A percentile compares a stretch with the other conserved stretches of the same genome.
phyloP scores from a whole-genome alignment of 2,329 filamentous ascomycete species.

The Calonectria crousiana region DNA sequence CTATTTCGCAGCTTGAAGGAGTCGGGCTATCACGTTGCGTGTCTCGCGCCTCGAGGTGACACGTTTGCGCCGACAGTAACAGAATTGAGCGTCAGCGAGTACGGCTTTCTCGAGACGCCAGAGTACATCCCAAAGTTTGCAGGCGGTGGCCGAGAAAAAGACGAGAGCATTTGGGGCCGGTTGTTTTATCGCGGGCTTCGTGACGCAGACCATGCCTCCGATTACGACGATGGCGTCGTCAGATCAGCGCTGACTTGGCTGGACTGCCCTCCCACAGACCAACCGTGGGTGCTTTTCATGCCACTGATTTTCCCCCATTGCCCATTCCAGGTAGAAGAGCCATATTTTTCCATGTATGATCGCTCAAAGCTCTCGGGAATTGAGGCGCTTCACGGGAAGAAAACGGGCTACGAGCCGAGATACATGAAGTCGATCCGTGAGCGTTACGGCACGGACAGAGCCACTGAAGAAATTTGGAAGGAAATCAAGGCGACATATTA shows the following conservation, averaged over 20 bases:
- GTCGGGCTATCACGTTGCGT: slow-evolving; percentile 60
- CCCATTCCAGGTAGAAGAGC: slow-evolving; percentile 62
- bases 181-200: slow-evolving; percentile 57
- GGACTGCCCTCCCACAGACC: slow-evolving; percentile 53
- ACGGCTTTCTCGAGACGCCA: slow-evolving; percentile 56
- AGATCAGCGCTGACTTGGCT: slow-evolving; percentile 57
- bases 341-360: slow-evolving; percentile 61
- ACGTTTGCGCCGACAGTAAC: slow-evolving; percentile 58
- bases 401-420: slow-evolving; percentile 57
- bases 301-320: slow-evolving; percentile 59
- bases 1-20: slow-evolving; percentile 58
- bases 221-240: slow-evolving; percentile 60
- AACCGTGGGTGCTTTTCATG: slow-evolving; percentile 58
- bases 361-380: slow-evolving; percentile 43
- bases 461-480: slow-evolving; percentile 56
- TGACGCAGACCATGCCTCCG: slow-evolving; percentile 50
- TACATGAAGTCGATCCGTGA: slow-evolving; percentile 56
- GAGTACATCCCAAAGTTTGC: slow-evolving; percentile 50
- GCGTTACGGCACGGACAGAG: slow-evolving; percentile 53
- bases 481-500: slow-evolving; percentile 60
- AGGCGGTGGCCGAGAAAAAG: slow-evolving; percentile 30
- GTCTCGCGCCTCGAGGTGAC: slow-evolving; percentile 56
- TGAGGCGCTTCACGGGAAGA: slow-evolving; percentile 22
- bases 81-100: slow-evolving; percentile 58
- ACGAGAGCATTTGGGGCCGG: slow-evolving; percentile 53